These are phyloP conservation scores for Xylaria cubensis DNA, from an alignment of 495 filamentous ascomycete genomes.

Conservation along the genomic window DNA sequence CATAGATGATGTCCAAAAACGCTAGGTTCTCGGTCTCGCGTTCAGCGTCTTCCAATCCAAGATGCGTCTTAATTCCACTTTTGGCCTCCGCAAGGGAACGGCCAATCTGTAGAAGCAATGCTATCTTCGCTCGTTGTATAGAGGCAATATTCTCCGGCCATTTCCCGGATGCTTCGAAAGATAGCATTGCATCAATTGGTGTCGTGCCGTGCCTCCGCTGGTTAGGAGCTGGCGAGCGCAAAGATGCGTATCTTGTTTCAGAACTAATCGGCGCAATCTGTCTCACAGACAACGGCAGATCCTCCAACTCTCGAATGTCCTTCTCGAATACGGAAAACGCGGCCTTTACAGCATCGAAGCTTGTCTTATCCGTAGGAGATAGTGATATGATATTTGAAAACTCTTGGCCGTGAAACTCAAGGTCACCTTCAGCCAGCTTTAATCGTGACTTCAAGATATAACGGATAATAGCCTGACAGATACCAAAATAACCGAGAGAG, in stretches of 20 bases:
- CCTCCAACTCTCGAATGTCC: conserved; percentile 75
- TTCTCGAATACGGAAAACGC: conserved; percentile 75
- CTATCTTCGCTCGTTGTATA: conserved; percentile 92
- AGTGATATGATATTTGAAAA: conserved; percentile 63
- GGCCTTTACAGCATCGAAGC: conserved; percentile 60
- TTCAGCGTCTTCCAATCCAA: conserved; percentile 81
- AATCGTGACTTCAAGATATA: conserved; percentile 73
- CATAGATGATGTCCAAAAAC: conserved; percentile 83
- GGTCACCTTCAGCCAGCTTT: conserved; percentile 55
- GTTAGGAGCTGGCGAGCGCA: conserved; percentile 56
- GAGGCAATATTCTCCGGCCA: conserved; percentile 93
- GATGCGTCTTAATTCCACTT: conserved; percentile 60
- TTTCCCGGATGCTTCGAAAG: conserved; percentile 90
- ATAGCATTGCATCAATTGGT: conserved; percentile 72
- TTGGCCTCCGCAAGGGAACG: conserved; percentile 66
- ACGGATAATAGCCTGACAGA: conserved; percentile 79
- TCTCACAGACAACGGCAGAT: conserved; percentile 79
- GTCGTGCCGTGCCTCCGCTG: conserved; percentile 43
- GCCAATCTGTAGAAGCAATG: conserved; percentile 84
- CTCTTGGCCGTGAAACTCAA: conserved; percentile 67
- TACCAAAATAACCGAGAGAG: conserved; percentile 55
- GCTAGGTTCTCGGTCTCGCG: conserved; percentile 72
- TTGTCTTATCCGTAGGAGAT: conserved; percentile 47
- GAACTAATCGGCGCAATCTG: conserved; percentile 75
- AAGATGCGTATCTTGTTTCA: conserved; percentile 74